These are phyloP conservation scores for Euphorbia lathyris DNA, from an alignment of 345 rosid species.

Conservation along the genomic window DNA sequence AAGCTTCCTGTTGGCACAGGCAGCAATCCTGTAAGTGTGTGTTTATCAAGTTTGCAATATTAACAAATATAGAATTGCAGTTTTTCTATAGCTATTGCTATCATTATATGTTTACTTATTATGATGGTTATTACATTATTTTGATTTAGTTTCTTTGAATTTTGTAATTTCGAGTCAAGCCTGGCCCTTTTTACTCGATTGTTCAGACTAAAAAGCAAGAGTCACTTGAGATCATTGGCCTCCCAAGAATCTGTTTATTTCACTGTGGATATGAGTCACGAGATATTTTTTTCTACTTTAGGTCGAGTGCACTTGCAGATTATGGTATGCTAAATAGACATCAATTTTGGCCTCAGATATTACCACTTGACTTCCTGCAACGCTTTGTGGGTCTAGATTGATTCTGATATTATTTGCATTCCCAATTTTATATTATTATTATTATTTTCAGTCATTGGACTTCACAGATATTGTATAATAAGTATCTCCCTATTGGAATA, in stretches of 20 bases:
- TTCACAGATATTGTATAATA: not conserved
- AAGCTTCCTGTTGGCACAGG: constrained; percentile 94
- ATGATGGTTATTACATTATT: not conserved
- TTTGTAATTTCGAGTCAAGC: constrained; percentile 7
- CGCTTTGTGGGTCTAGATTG: not conserved
- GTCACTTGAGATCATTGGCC: not conserved
- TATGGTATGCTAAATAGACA: not conserved
- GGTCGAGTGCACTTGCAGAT: not conserved
- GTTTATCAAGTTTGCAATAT: constrained; percentile 3
- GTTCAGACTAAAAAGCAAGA: constrained; percentile 3
- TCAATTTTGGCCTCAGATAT: not conserved
- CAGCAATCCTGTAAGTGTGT: constrained; percentile 89
- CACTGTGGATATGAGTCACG: not conserved
- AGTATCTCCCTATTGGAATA: not conserved
- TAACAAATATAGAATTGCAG: not conserved
- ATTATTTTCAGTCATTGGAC: not conserved
- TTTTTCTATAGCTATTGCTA: not conserved
- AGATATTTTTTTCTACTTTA: not conserved
- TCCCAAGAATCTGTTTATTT: not conserved
- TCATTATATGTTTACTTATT: not conserved
- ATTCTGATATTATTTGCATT: not conserved
- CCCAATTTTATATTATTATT: not conserved
- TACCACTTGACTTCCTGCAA: not conserved
- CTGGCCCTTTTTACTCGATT: not conserved
- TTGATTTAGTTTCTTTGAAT: not conserved